Conservation (phyloP, 805 yeast genomes). For the Priceomyces haplophilus region DNA sequence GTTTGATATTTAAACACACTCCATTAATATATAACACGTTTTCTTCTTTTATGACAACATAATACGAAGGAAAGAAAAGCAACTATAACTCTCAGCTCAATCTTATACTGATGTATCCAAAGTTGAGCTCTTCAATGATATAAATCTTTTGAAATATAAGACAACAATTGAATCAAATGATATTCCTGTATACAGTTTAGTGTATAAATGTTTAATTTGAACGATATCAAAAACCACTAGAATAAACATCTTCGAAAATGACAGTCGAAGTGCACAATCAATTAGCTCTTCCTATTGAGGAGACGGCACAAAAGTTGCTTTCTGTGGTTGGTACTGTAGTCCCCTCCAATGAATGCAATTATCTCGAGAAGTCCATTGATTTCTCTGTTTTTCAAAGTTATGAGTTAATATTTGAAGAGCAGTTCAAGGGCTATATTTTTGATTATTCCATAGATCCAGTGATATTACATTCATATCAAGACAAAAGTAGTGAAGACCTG, state of each 20-base stretch:
- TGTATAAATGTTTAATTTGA: neutral
- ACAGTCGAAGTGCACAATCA: neutral
- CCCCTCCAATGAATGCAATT: neutral
- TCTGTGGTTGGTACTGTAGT: neutral
- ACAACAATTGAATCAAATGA: too few species aligned
- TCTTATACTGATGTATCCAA: too few species aligned
- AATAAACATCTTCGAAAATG: neutral
- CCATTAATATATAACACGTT: too few species aligned
- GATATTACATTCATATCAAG: neutral
- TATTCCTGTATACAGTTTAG: neutral
- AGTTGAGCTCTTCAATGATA: too few species aligned
- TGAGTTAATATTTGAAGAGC: neutral
- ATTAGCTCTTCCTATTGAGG: neutral
- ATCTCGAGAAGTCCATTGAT: neutral
- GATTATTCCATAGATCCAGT: neutral
- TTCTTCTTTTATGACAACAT: neutral
- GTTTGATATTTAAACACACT: slow-evolving; percentile 20
- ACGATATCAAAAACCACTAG: neutral
- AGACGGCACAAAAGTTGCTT: neutral
- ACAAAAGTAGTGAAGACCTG: neutral
- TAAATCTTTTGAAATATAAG: too few species aligned
- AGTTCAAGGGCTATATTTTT: neutral
- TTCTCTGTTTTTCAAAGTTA: neutral
- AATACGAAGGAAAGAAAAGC: too few species aligned
- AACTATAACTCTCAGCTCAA: too few species aligned